Evolutionary conservation across 495 filamentous ascomycete genomes (phyloP).

Genomic region (Aspergillus hancockii): DNA sequence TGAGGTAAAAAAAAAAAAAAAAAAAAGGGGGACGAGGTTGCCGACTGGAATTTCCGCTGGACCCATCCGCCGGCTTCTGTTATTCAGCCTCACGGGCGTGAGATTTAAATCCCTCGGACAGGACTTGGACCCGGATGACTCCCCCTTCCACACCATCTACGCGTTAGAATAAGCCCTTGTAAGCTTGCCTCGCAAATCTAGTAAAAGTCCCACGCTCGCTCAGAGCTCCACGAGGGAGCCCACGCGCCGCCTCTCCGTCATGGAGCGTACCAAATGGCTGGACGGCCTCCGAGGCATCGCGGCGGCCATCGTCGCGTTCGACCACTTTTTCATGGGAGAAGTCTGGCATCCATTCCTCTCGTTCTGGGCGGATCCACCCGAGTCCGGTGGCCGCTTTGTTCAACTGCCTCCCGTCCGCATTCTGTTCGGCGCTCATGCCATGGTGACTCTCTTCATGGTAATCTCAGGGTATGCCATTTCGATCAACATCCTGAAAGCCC

Average conservation of each 20-base stretch:
- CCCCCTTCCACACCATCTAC: background rate
- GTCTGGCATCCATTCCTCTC: conserved; percentile 27
- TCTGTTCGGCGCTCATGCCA: conserved; percentile 54
- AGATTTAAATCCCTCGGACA: background rate
- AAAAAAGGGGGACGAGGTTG: background rate
- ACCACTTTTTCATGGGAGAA: conserved; percentile 28
- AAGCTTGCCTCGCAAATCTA: background rate
- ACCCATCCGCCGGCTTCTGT: background rate
- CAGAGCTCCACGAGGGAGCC: background rate
- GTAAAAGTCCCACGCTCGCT: background rate
- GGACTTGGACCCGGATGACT: background rate
- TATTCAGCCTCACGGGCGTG: background rate
- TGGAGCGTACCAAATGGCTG: conserved; percentile 28
- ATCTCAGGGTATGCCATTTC: conserved; percentile 63
- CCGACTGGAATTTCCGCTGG: background rate
- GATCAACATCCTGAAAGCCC: conserved; percentile 50
- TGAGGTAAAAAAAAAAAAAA: background rate
- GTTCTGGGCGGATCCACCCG: conserved; percentile 31
- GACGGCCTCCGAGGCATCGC: conserved; percentile 34
- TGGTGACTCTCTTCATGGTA: conserved; percentile 66
- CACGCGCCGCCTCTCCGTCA: conserved; percentile 1
- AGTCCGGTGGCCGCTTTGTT: conserved; percentile 45
- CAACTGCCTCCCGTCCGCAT: conserved; percentile 60
- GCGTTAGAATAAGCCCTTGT: background rate
- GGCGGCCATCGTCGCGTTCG: conserved; percentile 26